These are phyloP conservation scores for Litsea cubeba DNA, from an alignment of 164 flowering plant species.

Conservation along the genomic window DNA sequence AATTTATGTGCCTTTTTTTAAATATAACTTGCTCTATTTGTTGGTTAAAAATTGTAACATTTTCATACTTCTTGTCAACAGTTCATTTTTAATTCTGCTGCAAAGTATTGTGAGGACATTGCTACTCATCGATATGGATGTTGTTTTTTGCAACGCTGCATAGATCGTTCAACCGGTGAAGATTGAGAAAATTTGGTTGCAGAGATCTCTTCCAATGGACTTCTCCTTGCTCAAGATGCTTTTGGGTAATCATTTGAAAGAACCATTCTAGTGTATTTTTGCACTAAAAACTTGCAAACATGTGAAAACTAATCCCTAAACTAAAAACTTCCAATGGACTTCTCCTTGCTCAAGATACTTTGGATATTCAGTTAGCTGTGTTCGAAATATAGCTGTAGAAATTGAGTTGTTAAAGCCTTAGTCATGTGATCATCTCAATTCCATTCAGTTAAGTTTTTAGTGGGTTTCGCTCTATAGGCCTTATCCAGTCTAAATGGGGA, in stretches of 20 bases:
- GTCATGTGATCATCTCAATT: too few species aligned
- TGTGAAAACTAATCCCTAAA: background rate
- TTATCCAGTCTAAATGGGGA: too few species aligned
- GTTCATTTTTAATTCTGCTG: conserved; percentile 47
- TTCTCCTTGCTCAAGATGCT: conserved; percentile 47
- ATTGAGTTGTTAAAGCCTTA: too few species aligned
- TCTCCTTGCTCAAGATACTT: too few species aligned
- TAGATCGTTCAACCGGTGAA: conserved; percentile 36
- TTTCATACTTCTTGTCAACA: conserved; percentile 17
- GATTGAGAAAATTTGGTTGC: conserved; percentile 31
- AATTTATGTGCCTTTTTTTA: too few species aligned
- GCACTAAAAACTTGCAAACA: too few species aligned
- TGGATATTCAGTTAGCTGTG: background rate
- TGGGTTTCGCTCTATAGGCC: too few species aligned
- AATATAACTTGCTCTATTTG: background rate
- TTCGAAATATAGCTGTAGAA: too few species aligned
- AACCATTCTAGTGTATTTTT: background rate
- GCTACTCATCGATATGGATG: conserved; percentile 55
- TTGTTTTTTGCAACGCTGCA: conserved; percentile 46
- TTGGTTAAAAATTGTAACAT: background rate
- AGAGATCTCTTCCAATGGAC: conserved; percentile 38
- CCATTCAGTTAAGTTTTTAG: too few species aligned
- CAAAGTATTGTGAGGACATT: conserved; percentile 39
- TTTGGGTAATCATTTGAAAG: conserved; percentile 38
- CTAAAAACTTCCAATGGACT: too few species aligned